phyloP scores from a whole-genome alignment of 305 asterid genomes.

The Fraxinus xanthoxyloides region DNA sequence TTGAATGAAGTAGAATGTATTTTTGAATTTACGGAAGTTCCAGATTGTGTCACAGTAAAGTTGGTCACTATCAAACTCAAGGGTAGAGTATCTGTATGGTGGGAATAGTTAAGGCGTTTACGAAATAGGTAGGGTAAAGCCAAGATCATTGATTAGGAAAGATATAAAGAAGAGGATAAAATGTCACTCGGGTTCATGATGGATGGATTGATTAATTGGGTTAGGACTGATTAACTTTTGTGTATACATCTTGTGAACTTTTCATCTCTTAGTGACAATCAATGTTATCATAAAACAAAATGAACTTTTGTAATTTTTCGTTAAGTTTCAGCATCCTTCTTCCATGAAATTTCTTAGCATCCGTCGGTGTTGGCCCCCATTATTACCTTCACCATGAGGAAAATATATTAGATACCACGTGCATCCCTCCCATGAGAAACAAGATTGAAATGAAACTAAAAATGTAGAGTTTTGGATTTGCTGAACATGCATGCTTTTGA shows the following conservation, averaged over 20 bases:
- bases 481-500: neutral
- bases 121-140: no score
- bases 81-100: no score
- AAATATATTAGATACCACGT: neutral
- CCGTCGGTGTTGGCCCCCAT: neutral
- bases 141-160: no score
- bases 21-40: no score
- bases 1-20: no score
- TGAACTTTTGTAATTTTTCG: neutral
- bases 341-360: neutral
- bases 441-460: neutral
- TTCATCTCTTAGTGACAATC: neutral
- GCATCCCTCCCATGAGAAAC: neutral
- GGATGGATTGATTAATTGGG: neutral
- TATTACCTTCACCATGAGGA: neutral
- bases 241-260: neutral
- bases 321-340: neutral
- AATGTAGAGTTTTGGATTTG: neutral
- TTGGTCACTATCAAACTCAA: no score
- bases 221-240: neutral
- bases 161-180: no score
- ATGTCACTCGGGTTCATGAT: neutral
- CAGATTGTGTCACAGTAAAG: no score
- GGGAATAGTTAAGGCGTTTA: no score
- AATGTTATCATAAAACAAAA: neutral